phyloP scores from a whole-genome alignment of 768 basidiomycete species.

The Mycena kentingensis region DNA sequence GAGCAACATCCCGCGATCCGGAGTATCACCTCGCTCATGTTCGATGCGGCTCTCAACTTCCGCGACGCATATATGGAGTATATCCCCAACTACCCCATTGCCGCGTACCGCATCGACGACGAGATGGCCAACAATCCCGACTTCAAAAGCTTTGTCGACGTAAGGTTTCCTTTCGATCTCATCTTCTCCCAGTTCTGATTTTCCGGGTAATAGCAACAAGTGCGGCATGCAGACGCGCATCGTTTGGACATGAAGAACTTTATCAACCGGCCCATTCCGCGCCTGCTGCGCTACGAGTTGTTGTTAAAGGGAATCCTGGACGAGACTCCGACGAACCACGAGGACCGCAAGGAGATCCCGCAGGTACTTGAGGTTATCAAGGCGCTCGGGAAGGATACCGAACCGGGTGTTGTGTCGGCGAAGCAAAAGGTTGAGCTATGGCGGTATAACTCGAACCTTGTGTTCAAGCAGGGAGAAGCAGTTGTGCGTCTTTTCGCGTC shows the following conservation, averaged over 20 bases:
- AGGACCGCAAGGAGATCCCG: conserved; percentile 84
- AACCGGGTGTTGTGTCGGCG: conserved; percentile 84
- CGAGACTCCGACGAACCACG: conserved; percentile 69
- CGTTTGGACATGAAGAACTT: conserved; percentile 94
- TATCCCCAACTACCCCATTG: conserved; percentile 88
- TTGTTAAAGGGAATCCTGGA: conserved; percentile 83
- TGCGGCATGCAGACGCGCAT: conserved; percentile 74
- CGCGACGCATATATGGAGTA: conserved; percentile 92
- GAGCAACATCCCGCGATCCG: conserved; percentile 83
- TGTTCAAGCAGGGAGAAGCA: conserved; percentile 77
- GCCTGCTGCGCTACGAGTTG: conserved; percentile 85
- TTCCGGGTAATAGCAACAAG: conserved; percentile 26
- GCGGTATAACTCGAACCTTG: conserved; percentile 77
- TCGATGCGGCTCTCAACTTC: conserved; percentile 91
- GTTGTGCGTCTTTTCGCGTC: conserved; percentile 46
- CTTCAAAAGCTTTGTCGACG: conserved; percentile 86
- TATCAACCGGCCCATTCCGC: conserved; percentile 88
- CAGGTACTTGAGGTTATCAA: conserved; percentile 88
- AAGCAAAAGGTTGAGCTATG: conserved; percentile 90
- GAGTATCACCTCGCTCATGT: conserved; percentile 79
- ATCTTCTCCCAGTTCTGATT: conserved; percentile 12
- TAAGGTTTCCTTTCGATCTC: conserved; percentile 34
- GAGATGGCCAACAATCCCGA: conserved; percentile 80
- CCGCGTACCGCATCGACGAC: conserved; percentile 83
- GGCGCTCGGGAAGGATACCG: conserved; percentile 80